A percentile compares a stretch with the other conserved stretches of the same genome.
These are phyloP conservation scores for Plectranthus barbatus DNA, from an alignment of 257 asterid species.

Conservation along the genomic window DNA sequence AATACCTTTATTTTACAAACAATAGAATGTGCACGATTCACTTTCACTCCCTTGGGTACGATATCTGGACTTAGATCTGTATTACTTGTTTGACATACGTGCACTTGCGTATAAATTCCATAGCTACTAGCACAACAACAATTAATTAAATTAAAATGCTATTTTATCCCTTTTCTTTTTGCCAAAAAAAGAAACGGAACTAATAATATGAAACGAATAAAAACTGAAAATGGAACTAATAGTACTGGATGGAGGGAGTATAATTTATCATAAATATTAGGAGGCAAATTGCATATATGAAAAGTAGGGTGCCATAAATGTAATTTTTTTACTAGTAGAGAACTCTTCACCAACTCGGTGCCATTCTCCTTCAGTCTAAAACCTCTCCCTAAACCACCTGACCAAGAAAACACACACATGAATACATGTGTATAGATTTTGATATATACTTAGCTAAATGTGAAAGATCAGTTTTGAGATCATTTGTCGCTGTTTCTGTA, in stretches of 20 bases:
- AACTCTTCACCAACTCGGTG: neutral
- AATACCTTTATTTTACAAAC: no score
- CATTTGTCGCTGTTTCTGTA: neutral
- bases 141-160: no score
- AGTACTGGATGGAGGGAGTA: neutral
- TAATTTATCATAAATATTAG: neutral
- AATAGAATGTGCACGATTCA: no score
- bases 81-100: no score
- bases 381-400: conserved; percentile 27
- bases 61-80: no score
- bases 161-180: no score
- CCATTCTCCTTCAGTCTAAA: conserved; percentile 13
- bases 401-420: conserved; percentile 1
- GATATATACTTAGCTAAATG: neutral
- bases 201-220: no score
- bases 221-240: no score
- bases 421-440: neutral
- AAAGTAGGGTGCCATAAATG: neutral
- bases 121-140: no score
- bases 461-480: neutral
- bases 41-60: no score
- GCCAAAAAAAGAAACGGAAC: no score
- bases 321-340: neutral
- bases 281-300: neutral
- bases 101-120: no score